Percentiles rank a stretch among this genome's conserved stretches.
Conservation (phyloP, 2,329 filamentous ascomycete genomes). For the Shiraia sp. region DNA sequence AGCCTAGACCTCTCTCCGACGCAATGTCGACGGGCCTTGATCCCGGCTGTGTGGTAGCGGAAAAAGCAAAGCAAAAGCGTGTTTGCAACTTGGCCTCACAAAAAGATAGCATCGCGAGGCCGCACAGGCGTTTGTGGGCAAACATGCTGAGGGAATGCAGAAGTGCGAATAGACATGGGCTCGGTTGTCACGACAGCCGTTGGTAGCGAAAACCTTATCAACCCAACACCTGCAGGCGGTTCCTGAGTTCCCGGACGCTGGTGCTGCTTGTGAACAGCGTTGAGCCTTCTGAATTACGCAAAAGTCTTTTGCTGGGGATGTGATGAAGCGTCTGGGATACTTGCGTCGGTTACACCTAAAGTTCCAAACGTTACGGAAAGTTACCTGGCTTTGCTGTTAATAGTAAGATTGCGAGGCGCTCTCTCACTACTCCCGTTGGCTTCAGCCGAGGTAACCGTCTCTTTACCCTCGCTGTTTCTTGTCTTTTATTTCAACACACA, state of each 20-base stretch:
- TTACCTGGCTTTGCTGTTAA: too few species aligned
- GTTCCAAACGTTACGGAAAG: conserved; percentile 24
- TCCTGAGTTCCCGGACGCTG: not conserved
- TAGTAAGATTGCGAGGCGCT: conserved; percentile 21
- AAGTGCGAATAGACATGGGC: not conserved
- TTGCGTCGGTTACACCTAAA: conserved; percentile 16
- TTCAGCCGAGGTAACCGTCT: conserved; percentile 14
- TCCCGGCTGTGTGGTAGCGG: conserved; percentile 29
- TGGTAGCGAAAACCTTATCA: conserved; percentile 1
- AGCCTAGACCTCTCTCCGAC: conserved; percentile 14
- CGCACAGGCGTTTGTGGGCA: conserved; percentile 3
- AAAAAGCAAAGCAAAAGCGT: too few species aligned
- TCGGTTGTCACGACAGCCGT: not conserved
- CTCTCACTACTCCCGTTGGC: conserved; percentile 3
- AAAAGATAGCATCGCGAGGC: conserved; percentile 2
- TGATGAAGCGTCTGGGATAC: conserved; percentile 11
- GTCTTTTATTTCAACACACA: too few species aligned
- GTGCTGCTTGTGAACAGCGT: too few species aligned
- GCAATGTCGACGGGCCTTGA: conserved; percentile 25
- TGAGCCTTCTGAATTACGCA: too few species aligned
- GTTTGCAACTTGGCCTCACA: conserved; percentile 8
- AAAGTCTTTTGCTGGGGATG: too few species aligned
- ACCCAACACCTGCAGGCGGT: not conserved
- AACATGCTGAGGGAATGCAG: not conserved
- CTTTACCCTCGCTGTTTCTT: too few species aligned